Evolutionary conservation across 2,329 filamentous ascomycete species (phyloP), one percentile per base, ranked within the genome.

Genomic region (Trichoderma simmonsii): DNA sequence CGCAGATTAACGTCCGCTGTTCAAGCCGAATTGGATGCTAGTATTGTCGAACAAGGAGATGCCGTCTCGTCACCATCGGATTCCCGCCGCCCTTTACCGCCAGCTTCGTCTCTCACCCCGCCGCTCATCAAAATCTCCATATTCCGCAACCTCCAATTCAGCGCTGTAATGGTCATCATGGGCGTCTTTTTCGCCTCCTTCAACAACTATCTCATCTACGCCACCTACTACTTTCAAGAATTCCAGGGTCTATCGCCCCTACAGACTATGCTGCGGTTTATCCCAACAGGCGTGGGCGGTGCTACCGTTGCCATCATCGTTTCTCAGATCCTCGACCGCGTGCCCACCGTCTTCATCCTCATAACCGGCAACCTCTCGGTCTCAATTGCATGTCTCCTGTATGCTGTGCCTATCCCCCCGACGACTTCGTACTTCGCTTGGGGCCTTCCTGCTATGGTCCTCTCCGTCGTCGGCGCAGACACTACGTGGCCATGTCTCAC

Each of bases 181-280:
- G 84, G 84, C 0, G 79, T 92, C 2, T 92, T 92, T 81, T 92
- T 91, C 76, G 86, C 87, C 21, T 83, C 85, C 2, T 93, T 93
- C 81, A 92, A 91, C 81, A 90, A 90, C 78, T 92, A 86, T 75
- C 81, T 92, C 51, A 84, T 93, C 73, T 92, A 87, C 75, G 87
- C 89, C 1, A 93, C 91, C 5, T 93, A 91, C 79, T 92, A 88
- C 80, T 93, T 88, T 80, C 91, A 93, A 79, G 86, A 90, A 74
- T 92, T 87, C 77, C 89, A 91, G 75, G 87, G 85, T 0, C 83
- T 89, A 2, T 85, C 84, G 0, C 83, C 90, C 0, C 82, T 92
- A n/a, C 86, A 92, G 74, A 92, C 91, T 0, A 92, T 90, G 14
- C 78, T 93, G 9, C 88, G 90, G 3, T 93, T 92, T 78, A 83